Evolutionary conservation across 2,329 filamentous ascomycete genomes (phyloP).

Genomic region (Aspergillus tubingensis): DNA sequence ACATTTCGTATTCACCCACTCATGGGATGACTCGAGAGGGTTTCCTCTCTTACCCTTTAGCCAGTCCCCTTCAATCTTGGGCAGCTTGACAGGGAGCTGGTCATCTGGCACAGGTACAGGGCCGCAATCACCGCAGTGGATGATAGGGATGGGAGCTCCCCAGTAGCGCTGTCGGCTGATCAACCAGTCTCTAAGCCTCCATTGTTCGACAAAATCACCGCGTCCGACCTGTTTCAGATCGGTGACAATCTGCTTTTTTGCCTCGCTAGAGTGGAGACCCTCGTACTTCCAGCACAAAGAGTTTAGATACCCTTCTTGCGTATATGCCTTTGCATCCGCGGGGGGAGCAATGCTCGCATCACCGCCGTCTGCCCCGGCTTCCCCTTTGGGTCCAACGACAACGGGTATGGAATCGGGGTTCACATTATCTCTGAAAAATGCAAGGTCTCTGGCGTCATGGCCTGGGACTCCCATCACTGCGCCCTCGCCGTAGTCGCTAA

Average conservation of each 20-base stretch:
- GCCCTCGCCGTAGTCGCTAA: constrained; percentile 82
- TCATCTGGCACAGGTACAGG: constrained; percentile 74
- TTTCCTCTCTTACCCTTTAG: constrained; percentile 71
- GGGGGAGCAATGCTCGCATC: constrained; percentile 24
- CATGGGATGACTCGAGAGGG: constrained; percentile 68
- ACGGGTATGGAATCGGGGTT: constrained; percentile 61
- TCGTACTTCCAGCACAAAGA: constrained; percentile 65
- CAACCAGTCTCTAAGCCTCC: constrained; percentile 85
- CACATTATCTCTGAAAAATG: constrained; percentile 76
- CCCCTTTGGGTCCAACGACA: constrained; percentile 57
- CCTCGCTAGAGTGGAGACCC: constrained; percentile 64
- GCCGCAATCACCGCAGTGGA: constrained; percentile 78
- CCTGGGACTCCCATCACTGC: constrained; percentile 91
- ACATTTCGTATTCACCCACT: constrained; percentile 75
- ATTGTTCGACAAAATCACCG: constrained; percentile 68
- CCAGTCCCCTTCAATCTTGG: constrained; percentile 69
- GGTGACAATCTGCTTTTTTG: constrained; percentile 61
- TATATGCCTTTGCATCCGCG: constrained; percentile 57
- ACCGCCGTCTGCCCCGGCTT: constrained; percentile 21
- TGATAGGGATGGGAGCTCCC: constrained; percentile 86
- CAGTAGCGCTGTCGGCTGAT: constrained; percentile 92
- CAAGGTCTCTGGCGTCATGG: constrained; percentile 75
- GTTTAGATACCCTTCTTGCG: constrained; percentile 68
- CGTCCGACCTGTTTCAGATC: constrained; percentile 53
- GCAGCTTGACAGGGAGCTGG: constrained; percentile 75